Evolutionary conservation across 257 asterid genomes (phyloP), one percentile per base, ranked within the genome.

Genomic region (Solanum lignicaule): DNA sequence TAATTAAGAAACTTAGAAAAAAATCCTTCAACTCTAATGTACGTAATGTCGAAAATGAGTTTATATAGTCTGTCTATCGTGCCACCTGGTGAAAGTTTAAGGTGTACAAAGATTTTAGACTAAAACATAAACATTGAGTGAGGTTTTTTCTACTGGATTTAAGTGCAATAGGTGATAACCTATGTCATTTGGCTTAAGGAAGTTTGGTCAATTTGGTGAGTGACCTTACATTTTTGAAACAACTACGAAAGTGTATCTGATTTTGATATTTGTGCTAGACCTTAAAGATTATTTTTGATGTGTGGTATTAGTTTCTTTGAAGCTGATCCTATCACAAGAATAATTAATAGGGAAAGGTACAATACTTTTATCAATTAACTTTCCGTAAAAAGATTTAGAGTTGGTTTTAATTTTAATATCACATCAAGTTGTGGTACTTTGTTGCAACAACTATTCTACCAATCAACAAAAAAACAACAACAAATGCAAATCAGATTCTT

Each of bases 1-100:
- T 3, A 1, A 9, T n/a, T 9, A n/a, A 0, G 3, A 11, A 65
- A 65, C 2, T 0, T 65, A n/a, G 3, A 4, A 65, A 65, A 10
- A 10, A 11, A 0, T 4, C 4, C 32, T 10, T 65, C 3, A 10
- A 65, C 29, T 62, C 69, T 62, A 62, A 23, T 62, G 69, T n/a
- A n/a, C n/a, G n/a, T 62, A 23, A 10, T 11, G 32, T 11, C 1
- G 10, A 0, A 55, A 18, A 55, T 55, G 9, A 55, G 0, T 55
- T 18, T 18, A 55, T 52, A 52, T 55, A 18, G n/a, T 55, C 2
- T 6, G 0, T 55, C 65, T 18, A 55, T 55, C 1, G 4, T 6
- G 11, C n/a, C 65, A 55, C 65, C 0, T 55, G n/a, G n/a, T 55
- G n/a, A 18, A 7, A 55, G 65, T 55, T 6, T 55, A 55, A 55